Conservation (phyloP, 352 stramenopile species). For the Phytophthora citricola region DNA sequence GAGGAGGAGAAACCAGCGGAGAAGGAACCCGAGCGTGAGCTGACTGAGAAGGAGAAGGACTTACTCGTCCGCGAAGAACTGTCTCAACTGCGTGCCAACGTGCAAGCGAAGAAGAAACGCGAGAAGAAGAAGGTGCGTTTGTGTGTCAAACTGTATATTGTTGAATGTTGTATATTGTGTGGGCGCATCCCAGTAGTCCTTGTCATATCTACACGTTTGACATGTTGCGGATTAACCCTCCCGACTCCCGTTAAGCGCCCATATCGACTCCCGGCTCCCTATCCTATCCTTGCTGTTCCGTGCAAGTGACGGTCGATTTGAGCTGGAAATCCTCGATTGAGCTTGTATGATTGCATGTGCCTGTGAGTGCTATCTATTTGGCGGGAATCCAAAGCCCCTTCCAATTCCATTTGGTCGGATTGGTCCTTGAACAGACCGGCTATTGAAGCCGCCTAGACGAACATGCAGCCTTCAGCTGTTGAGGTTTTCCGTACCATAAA, state of each 20-base stretch:
- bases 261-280: constrained; percentile 62
- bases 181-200: constrained; percentile 91
- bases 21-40: constrained; percentile 55
- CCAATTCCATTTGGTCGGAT: constrained; percentile 80
- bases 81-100: constrained; percentile 74
- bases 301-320: constrained; percentile 81
- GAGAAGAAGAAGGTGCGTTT: constrained; percentile 89
- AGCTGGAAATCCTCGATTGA: constrained; percentile 51
- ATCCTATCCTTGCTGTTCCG: constrained; percentile 61
- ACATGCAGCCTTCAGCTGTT: constrained; percentile 94
- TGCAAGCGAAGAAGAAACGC: constrained; percentile 88
- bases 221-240: constrained; percentile 92
- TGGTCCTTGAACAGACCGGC: constrained; percentile 94
- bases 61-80: constrained; percentile 85
- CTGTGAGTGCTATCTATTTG: constrained; percentile 37
- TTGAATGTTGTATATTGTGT: constrained; percentile 34
- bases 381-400: constrained; percentile 89
- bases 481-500: constrained; percentile 70
- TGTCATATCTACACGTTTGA: constrained; percentile 77
- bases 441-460: constrained; percentile 90
- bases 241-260: constrained; percentile 90
- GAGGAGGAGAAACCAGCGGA: constrained; percentile 38
- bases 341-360: constrained; percentile 17
- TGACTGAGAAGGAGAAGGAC: constrained; percentile 87
- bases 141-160: constrained; percentile 26